Evolutionary conservation across 331 rosid genomes (phyloP).

Genomic region (Stylosanthes scabra): DNA sequence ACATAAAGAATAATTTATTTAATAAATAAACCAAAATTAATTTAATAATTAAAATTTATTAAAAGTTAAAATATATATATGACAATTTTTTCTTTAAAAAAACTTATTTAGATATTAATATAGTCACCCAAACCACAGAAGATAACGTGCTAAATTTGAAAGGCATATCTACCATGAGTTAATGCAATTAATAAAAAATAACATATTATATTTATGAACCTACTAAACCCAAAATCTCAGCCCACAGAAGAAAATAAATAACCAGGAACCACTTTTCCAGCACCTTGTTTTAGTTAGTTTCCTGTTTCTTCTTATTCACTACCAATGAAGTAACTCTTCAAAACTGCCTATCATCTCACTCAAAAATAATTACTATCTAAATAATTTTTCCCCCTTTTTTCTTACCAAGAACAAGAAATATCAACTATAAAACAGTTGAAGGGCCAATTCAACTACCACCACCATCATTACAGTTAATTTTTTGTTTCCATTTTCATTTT

Average conservation of each 20-base stretch:
- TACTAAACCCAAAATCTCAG: conserved; percentile 30
- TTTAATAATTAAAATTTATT: too few relatives aligned
- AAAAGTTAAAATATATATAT: too few relatives aligned
- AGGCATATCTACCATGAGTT: conserved; percentile 39
- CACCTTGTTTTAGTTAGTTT: conserved; percentile 51
- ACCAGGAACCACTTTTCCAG: conserved; percentile 49
- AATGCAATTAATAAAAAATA: conserved; percentile 48
- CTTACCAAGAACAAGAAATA: neutral
- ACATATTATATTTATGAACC: conserved; percentile 17
- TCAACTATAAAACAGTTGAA: neutral
- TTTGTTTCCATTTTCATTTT: too few relatives aligned
- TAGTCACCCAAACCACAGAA: neutral
- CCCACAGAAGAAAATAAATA: conserved; percentile 48
- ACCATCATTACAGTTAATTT: neutral
- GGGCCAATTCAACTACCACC: conserved; percentile 29
- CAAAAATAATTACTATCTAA: neutral
- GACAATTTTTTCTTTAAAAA: too few relatives aligned
- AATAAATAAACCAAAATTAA: too few relatives aligned
- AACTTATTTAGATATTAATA: too few relatives aligned
- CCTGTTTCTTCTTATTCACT: conserved; percentile 22
- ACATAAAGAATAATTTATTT: too few relatives aligned
- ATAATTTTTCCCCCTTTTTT: conserved; percentile 7
- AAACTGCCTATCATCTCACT: conserved; percentile 16
- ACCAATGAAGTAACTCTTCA: conserved; percentile 14
- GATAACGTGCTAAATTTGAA: conserved; percentile 32